phyloP scores from a whole-genome alignment of 345 rosid species.

The Clausena lansium region DNA sequence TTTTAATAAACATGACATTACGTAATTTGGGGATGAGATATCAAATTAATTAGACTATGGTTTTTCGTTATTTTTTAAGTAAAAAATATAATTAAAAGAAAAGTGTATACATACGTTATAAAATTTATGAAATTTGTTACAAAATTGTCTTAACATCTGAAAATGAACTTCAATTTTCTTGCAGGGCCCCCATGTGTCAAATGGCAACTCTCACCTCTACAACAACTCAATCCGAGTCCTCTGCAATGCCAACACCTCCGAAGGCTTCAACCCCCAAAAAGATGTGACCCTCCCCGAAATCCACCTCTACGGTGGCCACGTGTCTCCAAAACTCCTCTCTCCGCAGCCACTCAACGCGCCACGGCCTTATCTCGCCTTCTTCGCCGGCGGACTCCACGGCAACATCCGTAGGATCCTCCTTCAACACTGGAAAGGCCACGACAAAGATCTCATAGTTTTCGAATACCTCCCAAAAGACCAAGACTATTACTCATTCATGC shows the following conservation, averaged over 20 bases:
- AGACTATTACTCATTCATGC: conserved; percentile 66
- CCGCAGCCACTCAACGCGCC: conserved; percentile 34
- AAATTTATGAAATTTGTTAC: not conserved
- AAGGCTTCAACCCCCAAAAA: conserved; percentile 74
- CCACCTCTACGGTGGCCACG: conserved; percentile 47
- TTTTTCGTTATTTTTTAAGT: too few relatives aligned
- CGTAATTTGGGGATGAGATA: too few relatives aligned
- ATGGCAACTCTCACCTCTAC: conserved; percentile 44
- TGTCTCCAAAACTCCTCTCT: conserved; percentile 43
- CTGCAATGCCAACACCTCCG: conserved; percentile 93
- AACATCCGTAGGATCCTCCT: conserved; percentile 63
- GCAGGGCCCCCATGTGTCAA: conserved; percentile 79
- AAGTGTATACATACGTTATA: too few relatives aligned
- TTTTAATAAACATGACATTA: too few relatives aligned
- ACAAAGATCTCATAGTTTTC: conserved; percentile 51
- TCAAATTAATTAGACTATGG: too few relatives aligned
- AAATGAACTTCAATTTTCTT: not conserved
- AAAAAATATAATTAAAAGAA: too few relatives aligned
- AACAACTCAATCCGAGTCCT: conserved; percentile 72
- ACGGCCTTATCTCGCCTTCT: conserved; percentile 66
- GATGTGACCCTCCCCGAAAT: conserved; percentile 86
- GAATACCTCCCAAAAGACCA: conserved; percentile 69
- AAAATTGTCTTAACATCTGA: not conserved
- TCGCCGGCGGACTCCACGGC: conserved; percentile 88
- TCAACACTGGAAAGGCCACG: conserved; percentile 66